These are phyloP conservation scores for Backusella tarrabulga DNA, from an alignment of 192 early-diverging fungal species.

Conservation along the genomic window DNA sequence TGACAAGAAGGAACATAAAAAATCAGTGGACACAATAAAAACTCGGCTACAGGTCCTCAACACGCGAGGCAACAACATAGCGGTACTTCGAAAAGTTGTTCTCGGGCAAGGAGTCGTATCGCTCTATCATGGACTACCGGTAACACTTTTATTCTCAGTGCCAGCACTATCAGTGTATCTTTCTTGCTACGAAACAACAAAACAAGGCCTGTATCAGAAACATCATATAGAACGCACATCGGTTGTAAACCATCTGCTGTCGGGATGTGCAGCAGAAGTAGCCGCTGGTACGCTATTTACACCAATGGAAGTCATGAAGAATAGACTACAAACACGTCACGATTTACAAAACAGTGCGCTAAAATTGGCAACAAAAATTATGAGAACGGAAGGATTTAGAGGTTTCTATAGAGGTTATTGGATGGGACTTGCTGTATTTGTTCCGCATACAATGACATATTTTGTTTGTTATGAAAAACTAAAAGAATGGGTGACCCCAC, in stretches of 20 bases:
- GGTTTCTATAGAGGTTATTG: constrained; percentile 78
- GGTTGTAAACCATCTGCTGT: constrained; percentile 53
- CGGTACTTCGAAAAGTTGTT: constrained; percentile 21
- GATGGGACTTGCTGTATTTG: constrained; percentile 70
- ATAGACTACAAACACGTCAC: constrained; percentile 56
- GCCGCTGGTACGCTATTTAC: constrained; percentile 72
- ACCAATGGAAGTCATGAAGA: constrained; percentile 87
- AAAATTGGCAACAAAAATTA: constrained; percentile 49
- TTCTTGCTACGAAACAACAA: constrained; percentile 65
- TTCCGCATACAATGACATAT: constrained; percentile 72
- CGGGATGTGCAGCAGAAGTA: constrained; percentile 64
- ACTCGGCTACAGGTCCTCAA: constrained; percentile 58
- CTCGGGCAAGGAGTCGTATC: constrained; percentile 25
- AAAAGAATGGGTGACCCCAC: constrained; percentile 24
- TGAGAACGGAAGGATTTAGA: constrained; percentile 50
- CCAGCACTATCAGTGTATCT: constrained; percentile 74
- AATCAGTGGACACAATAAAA: constrained; percentile 74
- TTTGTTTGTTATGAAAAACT: constrained; percentile 69
- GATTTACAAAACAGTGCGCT: constrained; percentile 11
- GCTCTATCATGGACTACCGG: constrained; percentile 67
- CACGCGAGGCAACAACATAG: constrained; percentile 19
- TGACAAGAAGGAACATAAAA: neutral
- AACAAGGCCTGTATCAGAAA: constrained; percentile 29
- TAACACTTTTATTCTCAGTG: constrained; percentile 67
- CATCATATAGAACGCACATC: constrained; percentile 29